These are phyloP conservation scores for Endoconidiophora polonica DNA, from an alignment of 2,329 filamentous ascomycete species.

Conservation along the genomic window DNA sequence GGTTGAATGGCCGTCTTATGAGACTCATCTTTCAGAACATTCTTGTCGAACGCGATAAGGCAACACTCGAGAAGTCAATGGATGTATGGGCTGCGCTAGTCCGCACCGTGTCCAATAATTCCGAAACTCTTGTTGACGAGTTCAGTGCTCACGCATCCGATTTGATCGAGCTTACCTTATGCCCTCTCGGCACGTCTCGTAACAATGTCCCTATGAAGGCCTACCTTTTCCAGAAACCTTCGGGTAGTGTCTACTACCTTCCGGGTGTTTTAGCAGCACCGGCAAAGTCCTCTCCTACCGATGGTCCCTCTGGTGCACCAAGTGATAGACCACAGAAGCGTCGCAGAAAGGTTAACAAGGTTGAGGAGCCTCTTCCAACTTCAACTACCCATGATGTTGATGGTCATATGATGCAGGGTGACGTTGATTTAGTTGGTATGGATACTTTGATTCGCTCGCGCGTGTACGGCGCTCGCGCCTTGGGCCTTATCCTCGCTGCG, in stretches of 20 bases:
- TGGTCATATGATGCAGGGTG: slow-evolving; percentile 93
- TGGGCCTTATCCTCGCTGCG: slow-evolving; percentile 66
- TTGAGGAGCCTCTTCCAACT: slow-evolving; percentile 41
- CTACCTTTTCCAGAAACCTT: slow-evolving; percentile 79
- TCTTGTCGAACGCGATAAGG: slow-evolving; percentile 76
- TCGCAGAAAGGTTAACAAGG: slow-evolving; percentile 70
- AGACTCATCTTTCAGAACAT: slow-evolving; percentile 90
- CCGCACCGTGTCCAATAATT: slow-evolving; percentile 46
- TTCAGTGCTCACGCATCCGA: slow-evolving; percentile 61
- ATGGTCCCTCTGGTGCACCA: slow-evolving; percentile 24
- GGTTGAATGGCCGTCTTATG: slow-evolving; percentile 80
- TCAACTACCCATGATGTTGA: slow-evolving; percentile 82
- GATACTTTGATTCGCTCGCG: slow-evolving; percentile 81
- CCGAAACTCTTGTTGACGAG: slow-evolving; percentile 50
- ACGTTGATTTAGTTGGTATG: slow-evolving; percentile 82
- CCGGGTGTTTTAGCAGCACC: slow-evolving; percentile 16
- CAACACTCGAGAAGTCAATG: slow-evolving; percentile 64
- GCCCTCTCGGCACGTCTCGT: slow-evolving; percentile 81
- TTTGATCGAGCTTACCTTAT: slow-evolving; percentile 70
- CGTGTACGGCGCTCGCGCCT: slow-evolving; percentile 69
- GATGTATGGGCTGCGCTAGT: slow-evolving; percentile 76
- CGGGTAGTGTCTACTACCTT: slow-evolving; percentile 62
- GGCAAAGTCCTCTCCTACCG: slow-evolving; percentile 27
- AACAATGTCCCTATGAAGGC: slow-evolving; percentile 87
- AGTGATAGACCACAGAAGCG: slow-evolving; percentile 54